Base-by-base conservation (phyloP, 768 basidiomycete species). In the Termitomyces titanicus region DNA sequence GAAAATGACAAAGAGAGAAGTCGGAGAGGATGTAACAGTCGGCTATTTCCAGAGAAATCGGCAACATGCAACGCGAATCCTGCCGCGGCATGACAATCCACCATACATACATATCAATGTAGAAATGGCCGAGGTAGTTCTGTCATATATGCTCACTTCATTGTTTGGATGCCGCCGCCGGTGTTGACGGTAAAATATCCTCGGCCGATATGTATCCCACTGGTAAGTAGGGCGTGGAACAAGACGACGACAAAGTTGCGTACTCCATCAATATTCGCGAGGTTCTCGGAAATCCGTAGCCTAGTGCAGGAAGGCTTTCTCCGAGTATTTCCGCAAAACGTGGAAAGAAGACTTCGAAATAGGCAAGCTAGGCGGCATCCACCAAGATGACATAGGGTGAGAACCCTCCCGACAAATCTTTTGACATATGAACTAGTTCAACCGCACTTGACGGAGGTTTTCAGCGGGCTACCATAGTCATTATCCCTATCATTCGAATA, bases 381-480 rank as follows among this genome's bases (percentile, higher is more conserved):
- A 31, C 11, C n/a, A 8, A 22, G 31, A 55, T 22, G 24, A 50
- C 38, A 59, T 56, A 43, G 47, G 48, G 7, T 12, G 43, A 35
- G 42, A 56, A 55, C 47, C 27, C 38, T 44, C 10, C 54, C 50
- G 47, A 34, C 45, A 47, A 13, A 18, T 9, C 9, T 31, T 22
- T n/a, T 27, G n/a, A n/a, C n/a, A 8, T n/a, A 5, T 31, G 47
- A 55, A 49, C 58, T 35, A 47, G 58, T 33, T 59, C 54, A 53
- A 37, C 50, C 58, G 58, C 12, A 20, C 29, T 55, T 46, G 29
- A 45, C 58, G 54, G 58, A 48, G 34, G 47, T 25, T 15, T 25
- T 8, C 12, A 44, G 45, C 29, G n/a, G 45, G n/a, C 24, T 49
- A 38, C 11, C 24, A n/a, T 17, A 37, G 24, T 37, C 15, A 18